A percentile compares a stretch with the other conserved stretches of the same genome.
phyloP scores from a whole-genome alignment of 2,329 filamentous ascomycete genomes.

The Leptographium lundbergii region DNA sequence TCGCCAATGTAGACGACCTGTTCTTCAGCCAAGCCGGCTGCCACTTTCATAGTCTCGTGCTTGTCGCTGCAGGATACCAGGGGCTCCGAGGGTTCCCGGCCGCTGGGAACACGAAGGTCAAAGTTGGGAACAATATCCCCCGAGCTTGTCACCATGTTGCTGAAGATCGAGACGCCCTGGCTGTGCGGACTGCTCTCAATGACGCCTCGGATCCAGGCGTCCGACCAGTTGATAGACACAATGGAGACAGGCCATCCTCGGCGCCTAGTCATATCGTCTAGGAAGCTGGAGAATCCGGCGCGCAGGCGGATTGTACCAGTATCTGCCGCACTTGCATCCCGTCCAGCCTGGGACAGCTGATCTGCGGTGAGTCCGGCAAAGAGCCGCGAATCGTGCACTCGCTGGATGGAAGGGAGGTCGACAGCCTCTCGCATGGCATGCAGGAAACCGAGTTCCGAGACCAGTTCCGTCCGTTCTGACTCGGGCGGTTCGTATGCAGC shows the following conservation, averaged over 20 bases:
- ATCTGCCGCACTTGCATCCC: conserved; percentile 17
- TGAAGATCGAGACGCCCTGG: conserved; percentile 21
- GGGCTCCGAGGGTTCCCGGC: conserved; percentile 5
- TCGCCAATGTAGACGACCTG: conserved; percentile 41
- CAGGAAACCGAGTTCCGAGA: conserved; percentile 30
- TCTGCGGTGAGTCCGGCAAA: conserved; percentile 27
- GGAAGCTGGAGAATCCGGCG: conserved; percentile 12
- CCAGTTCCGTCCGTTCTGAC: conserved; percentile 20
- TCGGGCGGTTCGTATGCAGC: conserved; percentile 21
- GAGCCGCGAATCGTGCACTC: conserved; percentile 29
- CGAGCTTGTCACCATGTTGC: conserved; percentile 28
- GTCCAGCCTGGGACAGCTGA: conserved; percentile 25
- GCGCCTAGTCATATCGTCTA: conserved; percentile 13
- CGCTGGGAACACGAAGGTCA: conserved; percentile 14
- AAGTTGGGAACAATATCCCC: conserved; percentile 27
- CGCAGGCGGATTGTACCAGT: background rate
- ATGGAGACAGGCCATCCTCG: conserved; percentile 28
- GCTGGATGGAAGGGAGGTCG: conserved; percentile 32
- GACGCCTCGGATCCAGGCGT: conserved; percentile 16
- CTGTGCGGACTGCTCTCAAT: conserved; percentile 15
- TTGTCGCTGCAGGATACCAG: conserved; percentile 34
- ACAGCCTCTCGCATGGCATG: conserved; percentile 25
- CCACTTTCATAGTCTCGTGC: conserved; percentile 24
- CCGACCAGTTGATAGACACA: conserved; percentile 31
- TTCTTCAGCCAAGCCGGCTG: conserved; percentile 13